Base-by-base conservation (phyloP, 495 filamentous ascomycete species). In the Aspergillus diversus region DNA sequence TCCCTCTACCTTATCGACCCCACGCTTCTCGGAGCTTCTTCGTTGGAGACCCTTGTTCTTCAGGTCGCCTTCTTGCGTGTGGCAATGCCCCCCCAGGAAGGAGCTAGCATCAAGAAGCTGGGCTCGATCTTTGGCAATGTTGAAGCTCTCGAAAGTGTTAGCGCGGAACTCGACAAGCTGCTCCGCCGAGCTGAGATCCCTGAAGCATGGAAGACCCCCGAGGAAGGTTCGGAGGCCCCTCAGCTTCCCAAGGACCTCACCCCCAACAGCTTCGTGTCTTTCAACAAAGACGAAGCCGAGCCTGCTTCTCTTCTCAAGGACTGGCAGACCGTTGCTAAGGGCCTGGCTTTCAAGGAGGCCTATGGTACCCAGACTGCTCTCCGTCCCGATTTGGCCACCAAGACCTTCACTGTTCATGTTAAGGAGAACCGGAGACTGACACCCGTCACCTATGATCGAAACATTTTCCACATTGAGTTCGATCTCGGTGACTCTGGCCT, bases 381-480 rank as follows among this genome's bases (percentile, higher is more conserved):
- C 17, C 89, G 95, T 13, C 95, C 95, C 48, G 95, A 99, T 70
- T 77, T 96, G 33, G 77, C 87, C 5, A 84, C 90, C 70, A 91
- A 97, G 84, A 97, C 94, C 5, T 89, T 83, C 72, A 90, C 92
- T 37, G 87, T 97, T 53, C 87, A 88, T 62, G 95, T 99, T 73
- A 90, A 96, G 80, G 96, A 97, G 79, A 97, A 97, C 77, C 89
- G 93, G 59, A 85, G 95, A 49, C 84, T 99, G 50, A 99, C 95
- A 0, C 95, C 95, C 17, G 68, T 75, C 50, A 89, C 89, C 11
- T 99, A 99, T 74, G 94, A 97, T 73, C 91, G 95, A 35, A 98
- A 99, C 81, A 97, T 99, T 76, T 99, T 99, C 89, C 95, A 99
- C 80, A 98, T 99, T 66, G 95, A 99, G 76, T 99, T 99, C 71